Evolutionary conservation across 1,284 basidiomycete species (phyloP).

Genomic region (Cystobasidiaceae sp.): DNA sequence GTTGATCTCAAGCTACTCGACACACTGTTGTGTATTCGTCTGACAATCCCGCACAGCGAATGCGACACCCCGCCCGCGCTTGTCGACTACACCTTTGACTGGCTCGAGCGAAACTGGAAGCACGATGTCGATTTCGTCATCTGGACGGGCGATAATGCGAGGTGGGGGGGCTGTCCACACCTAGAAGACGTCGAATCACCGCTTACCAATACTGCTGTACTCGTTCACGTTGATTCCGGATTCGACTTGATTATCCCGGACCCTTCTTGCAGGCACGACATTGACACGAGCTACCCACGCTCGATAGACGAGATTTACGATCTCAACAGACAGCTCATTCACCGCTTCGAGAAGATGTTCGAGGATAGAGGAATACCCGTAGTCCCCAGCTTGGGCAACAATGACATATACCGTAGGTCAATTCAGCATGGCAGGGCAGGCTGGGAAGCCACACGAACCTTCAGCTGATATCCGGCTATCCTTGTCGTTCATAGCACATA

Average conservation of each 20-base stretch:
- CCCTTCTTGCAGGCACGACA: slow-evolving; percentile 65
- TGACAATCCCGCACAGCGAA: slow-evolving; percentile 53
- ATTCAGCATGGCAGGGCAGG: not conserved
- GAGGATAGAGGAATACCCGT: slow-evolving; percentile 63
- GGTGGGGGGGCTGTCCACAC: slow-evolving; percentile 51
- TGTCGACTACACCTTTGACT: slow-evolving; percentile 74
- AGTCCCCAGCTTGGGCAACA: slow-evolving; percentile 72
- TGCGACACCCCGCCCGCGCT: slow-evolving; percentile 79
- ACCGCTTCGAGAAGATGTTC: slow-evolving; percentile 67
- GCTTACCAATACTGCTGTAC: not conserved
- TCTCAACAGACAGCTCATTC: slow-evolving; percentile 64
- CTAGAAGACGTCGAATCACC: too few relatives aligned
- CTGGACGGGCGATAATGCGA: slow-evolving; percentile 88
- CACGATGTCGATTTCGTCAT: slow-evolving; percentile 84
- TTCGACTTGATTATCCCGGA: not conserved
- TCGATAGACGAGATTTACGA: slow-evolving; percentile 74
- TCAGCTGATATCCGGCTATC: not conserved
- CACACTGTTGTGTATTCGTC: not conserved
- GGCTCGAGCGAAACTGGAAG: slow-evolving; percentile 71
- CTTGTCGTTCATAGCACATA: not conserved
- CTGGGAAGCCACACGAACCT: not conserved
- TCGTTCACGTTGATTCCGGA: not conserved
- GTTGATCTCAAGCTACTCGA: not conserved
- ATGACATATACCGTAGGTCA: slow-evolving; percentile 42
- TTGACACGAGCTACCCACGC: slow-evolving; percentile 71